Evolutionary conservation across 345 rosid genomes (phyloP).

Genomic region (Hevea brasiliensis): DNA sequence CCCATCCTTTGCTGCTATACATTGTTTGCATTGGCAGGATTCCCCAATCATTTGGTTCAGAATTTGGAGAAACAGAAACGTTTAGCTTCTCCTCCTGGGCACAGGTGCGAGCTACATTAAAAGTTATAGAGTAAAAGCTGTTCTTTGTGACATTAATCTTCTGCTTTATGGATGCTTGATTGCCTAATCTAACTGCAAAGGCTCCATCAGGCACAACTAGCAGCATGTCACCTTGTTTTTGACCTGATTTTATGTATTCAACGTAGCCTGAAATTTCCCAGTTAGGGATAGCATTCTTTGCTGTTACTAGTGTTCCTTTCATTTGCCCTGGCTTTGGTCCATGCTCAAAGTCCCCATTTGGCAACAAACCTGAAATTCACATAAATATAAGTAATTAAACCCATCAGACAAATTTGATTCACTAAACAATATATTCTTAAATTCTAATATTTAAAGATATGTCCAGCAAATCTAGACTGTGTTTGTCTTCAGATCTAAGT

Average conservation of each 20-base stretch:
- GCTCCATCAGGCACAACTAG: slow-evolving; percentile 74
- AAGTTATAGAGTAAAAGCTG: slow-evolving; percentile 58
- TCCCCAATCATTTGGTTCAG: slow-evolving; percentile 49
- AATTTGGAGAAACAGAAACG: slow-evolving; percentile 58
- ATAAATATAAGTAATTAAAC: neutral
- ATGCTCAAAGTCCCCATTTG: slow-evolving; percentile 76
- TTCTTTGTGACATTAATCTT: slow-evolving; percentile 46
- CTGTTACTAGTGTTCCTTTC: slow-evolving; percentile 59
- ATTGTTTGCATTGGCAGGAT: slow-evolving; percentile 75
- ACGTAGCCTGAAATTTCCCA: slow-evolving; percentile 77
- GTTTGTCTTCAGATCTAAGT: neutral
- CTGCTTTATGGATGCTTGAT: slow-evolving; percentile 73
- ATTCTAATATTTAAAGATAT: neutral
- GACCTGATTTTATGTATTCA: slow-evolving; percentile 88
- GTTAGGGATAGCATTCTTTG: slow-evolving; percentile 53
- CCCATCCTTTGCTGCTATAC: slow-evolving; percentile 89
- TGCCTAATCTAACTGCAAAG: slow-evolving; percentile 71
- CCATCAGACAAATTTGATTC: neutral
- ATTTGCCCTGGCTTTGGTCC: slow-evolving; percentile 60
- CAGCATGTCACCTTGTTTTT: slow-evolving; percentile 85
- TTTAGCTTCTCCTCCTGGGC: slow-evolving; percentile 78
- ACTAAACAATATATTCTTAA: neutral
- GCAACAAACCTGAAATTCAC: slow-evolving; percentile 59
- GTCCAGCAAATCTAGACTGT: neutral
- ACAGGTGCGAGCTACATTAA: slow-evolving; percentile 78